phyloP scores from a whole-genome alignment of 2,329 filamentous ascomycete genomes.

The Coniochaeta hoffmannii region DNA sequence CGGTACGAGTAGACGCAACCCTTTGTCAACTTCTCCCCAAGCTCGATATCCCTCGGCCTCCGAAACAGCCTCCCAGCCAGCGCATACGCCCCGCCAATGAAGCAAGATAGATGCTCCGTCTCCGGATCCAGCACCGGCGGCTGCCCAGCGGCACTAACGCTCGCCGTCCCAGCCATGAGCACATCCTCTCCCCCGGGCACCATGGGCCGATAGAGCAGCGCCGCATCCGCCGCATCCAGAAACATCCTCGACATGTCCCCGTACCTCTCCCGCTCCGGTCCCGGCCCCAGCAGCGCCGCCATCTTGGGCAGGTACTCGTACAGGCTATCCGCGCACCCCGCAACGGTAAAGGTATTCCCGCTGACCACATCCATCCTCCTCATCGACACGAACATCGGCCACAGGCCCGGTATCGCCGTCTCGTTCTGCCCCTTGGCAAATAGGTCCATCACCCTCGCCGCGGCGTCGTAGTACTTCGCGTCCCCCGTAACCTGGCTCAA shows the following conservation, averaged over 20 bases:
- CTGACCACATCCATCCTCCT: conserved; percentile 35
- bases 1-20: conserved; percentile 59
- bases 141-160: conserved; percentile 13
- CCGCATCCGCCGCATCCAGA: conserved; percentile 49
- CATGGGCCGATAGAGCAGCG: conserved; percentile 60
- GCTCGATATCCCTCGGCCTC: conserved; percentile 42
- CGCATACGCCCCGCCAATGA: conserved; percentile 62
- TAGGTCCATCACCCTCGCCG: conserved; percentile 57
- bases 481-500: conserved; percentile 65
- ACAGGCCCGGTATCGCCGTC: conserved; percentile 64
- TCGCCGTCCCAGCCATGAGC: conserved; percentile 45
- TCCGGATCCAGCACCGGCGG: conserved; percentile 23
- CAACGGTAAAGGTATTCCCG: conserved; percentile 25
- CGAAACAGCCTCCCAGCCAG: conserved; percentile 57
- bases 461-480: conserved; percentile 67
- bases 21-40: conserved; percentile 49
- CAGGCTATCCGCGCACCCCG: conserved; percentile 29
- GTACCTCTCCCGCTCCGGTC: conserved; percentile 39
- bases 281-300: conserved; percentile 39
- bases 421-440: conserved; percentile 40
- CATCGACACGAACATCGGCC: conserved; percentile 59
- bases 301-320: conserved; percentile 48
- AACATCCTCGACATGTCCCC: conserved; percentile 53
- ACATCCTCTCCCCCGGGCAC: conserved; percentile 49
- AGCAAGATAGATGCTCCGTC: conserved; percentile 58